These are phyloP conservation scores for Pseudomassariella vexata DNA, from an alignment of 2,329 filamentous ascomycete species.

Conservation along the genomic window DNA sequence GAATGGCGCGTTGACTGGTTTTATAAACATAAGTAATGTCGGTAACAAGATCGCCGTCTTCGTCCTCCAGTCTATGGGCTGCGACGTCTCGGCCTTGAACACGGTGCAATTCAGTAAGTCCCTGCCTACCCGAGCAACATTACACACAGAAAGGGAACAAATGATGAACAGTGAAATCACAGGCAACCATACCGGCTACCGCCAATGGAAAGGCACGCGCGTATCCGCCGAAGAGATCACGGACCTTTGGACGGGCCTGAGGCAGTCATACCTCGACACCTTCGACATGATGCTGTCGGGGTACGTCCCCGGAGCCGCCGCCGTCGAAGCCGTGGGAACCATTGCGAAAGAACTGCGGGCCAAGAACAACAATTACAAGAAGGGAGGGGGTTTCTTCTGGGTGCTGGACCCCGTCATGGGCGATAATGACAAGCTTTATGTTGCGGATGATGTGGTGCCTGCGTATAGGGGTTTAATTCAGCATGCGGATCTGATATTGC, in stretches of 20 bases:
- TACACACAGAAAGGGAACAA: too few species aligned
- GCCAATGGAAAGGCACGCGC: constrained; percentile 78
- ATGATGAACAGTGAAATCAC: too few species aligned
- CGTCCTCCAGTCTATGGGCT: constrained; percentile 87
- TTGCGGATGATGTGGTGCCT: constrained; percentile 84
- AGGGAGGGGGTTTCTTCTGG: constrained; percentile 85
- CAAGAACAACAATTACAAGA: constrained; percentile 46
- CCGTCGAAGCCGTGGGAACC: constrained; percentile 74
- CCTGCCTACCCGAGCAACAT: too few species aligned
- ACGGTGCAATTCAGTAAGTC: constrained; percentile 93
- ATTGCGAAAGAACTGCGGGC: constrained; percentile 77
- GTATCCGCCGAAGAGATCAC: constrained; percentile 76
- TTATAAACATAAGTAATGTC: constrained; percentile 74
- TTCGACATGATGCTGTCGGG: constrained; percentile 95
- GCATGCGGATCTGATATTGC: constrained; percentile 84
- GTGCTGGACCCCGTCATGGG: constrained; percentile 98
- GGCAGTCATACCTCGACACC: constrained; percentile 75
- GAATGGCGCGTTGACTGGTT: too few species aligned
- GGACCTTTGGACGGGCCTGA: constrained; percentile 78
- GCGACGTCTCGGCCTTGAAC: constrained; percentile 89
- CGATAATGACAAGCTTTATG: constrained; percentile 87
- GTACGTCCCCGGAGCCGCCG: constrained; percentile 83
- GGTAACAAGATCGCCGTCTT: constrained; percentile 97
- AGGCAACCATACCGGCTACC: constrained; percentile 96
- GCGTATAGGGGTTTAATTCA: constrained; percentile 77